These are phyloP conservation scores for Boechera retrofracta DNA, from an alignment of 345 rosid species.

Conservation along the genomic window DNA sequence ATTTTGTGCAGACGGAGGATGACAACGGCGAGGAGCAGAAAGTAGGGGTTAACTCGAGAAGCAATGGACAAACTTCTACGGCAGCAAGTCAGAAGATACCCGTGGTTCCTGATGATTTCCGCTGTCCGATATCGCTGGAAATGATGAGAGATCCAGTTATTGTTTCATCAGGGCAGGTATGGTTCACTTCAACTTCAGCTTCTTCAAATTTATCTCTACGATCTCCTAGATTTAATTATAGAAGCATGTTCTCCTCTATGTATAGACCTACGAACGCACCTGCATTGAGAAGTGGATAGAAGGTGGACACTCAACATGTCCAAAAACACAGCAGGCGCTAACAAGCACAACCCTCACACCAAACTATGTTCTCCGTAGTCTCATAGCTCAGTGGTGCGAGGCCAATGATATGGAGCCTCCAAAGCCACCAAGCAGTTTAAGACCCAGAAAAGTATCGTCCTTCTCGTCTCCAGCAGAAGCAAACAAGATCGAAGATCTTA, in stretches of 20 bases:
- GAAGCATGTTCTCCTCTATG: conserved; percentile 23
- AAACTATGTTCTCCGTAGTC: conserved; percentile 91
- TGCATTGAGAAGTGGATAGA: conserved; percentile 98
- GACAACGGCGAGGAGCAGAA: conserved; percentile 47
- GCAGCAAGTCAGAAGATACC: conserved; percentile 68
- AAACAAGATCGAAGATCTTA: conserved; percentile 71
- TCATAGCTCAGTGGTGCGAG: conserved; percentile 98
- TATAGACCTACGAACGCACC: conserved; percentile 87
- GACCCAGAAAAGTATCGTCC: conserved; percentile 65
- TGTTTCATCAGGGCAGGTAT: conserved; percentile 97
- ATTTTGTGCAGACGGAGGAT: conserved; percentile 82
- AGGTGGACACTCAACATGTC: conserved; percentile 87
- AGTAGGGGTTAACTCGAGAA: conserved; percentile 47
- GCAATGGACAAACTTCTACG: conserved; percentile 62
- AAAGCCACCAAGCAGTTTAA: conserved; percentile 72
- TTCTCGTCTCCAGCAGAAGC: conserved; percentile 77
- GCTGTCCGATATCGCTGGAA: conserved; percentile 95
- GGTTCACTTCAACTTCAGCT: conserved; percentile 18
- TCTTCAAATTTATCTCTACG: conserved; percentile 29
- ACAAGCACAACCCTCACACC: conserved; percentile 74
- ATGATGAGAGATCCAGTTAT: conserved; percentile 98
- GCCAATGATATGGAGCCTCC: conserved; percentile 89
- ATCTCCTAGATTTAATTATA: conserved; percentile 8
- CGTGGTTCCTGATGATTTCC: conserved; percentile 92
- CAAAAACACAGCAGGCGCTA: conserved; percentile 90